phyloP scores from a whole-genome alignment of 2,329 filamentous ascomycete species.

The Ceratocystis smalleyi region DNA sequence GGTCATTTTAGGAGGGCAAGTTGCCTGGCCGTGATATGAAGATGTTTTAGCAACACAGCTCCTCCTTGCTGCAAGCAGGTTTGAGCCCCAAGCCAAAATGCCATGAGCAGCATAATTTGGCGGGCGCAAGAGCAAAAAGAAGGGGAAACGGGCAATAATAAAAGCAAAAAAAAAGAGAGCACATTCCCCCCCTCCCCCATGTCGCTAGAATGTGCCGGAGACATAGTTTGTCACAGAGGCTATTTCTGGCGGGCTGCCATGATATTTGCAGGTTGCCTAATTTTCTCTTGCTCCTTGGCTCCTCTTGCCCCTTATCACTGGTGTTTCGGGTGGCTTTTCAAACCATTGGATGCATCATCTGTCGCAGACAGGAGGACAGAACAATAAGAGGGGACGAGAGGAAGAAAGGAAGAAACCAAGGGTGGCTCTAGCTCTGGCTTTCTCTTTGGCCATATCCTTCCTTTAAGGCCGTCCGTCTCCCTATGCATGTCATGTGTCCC shows the following conservation, averaged over 20 bases:
- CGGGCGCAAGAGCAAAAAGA: not conserved
- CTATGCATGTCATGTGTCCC: not conserved
- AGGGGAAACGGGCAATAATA: not conserved
- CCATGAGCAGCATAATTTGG: not conserved
- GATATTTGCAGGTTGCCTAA: not conserved
- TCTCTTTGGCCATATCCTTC: not conserved
- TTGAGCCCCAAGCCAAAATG: not conserved
- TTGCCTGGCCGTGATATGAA: not conserved
- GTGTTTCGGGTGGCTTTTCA: conserved; percentile 2
- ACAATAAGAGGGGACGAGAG: not conserved
- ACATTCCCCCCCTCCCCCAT: not conserved
- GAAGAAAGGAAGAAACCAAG: not conserved
- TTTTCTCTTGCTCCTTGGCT: not conserved
- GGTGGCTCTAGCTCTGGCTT: not conserved
- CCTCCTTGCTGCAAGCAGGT: not conserved
- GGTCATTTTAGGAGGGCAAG: not conserved
- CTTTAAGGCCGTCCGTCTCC: not conserved
- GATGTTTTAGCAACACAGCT: not conserved
- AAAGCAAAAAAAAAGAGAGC: not conserved
- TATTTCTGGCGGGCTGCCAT: not conserved
- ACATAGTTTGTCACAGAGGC: not conserved
- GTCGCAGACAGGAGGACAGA: conserved; percentile 1
- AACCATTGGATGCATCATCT: not conserved
- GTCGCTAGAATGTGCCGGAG: not conserved
- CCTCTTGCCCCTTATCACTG: not conserved